Evolutionary conservation across 2,329 filamentous ascomycete species (phyloP), one percentile per base, ranked within the genome.

Genomic region (Colletotrichum sp.): DNA sequence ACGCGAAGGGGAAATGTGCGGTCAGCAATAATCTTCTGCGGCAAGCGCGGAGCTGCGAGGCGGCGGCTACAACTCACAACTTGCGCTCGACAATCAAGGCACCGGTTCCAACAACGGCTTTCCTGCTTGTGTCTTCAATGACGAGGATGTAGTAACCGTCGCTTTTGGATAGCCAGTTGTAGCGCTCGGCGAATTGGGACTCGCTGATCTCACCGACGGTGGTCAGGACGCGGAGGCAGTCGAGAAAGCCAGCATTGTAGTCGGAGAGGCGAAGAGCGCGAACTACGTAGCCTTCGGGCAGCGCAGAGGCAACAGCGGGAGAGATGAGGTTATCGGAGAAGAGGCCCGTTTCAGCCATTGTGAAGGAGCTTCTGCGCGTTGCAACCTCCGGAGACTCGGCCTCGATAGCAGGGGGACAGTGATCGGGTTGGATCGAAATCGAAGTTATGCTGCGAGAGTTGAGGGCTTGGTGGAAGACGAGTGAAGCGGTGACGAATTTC

Each of bases 31-130:
- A 16, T 75, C 30, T 24, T 34, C 24, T 10, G 78, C 66, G 44
- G 39, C 39, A 59, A 57, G 64, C 44, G 62, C 57, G 60, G 64
- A 39, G 44, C 18, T 64, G 77, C 28, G n/a, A 59, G 15, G 39
- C 18, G 64, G 39, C 8, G n/a, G 24, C 5, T 12, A 21, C 32
- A 67, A 89, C 93, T 83, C 88, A 95, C 94, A 97, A 97, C 87
- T 99, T 99, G 86, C 94, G 92, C 92, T 99, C 97, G 65, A 98
- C 95, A 79, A 99, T 91, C 85, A 99, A 87, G 44, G 94, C 94
- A 3, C 97, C 97, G 0, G 96, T 98, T 30, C 95, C 96, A n/a
- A 99, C 97, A 67, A 99, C 92, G 69, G 90, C 88, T 34, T 86
- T 84, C 66, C 86, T 85, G 65, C 84, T 86, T 26, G 90, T 92